Base-by-base conservation (phyloP, 2,329 filamentous ascomycete genomes). In the Capronia epimyces region DNA sequence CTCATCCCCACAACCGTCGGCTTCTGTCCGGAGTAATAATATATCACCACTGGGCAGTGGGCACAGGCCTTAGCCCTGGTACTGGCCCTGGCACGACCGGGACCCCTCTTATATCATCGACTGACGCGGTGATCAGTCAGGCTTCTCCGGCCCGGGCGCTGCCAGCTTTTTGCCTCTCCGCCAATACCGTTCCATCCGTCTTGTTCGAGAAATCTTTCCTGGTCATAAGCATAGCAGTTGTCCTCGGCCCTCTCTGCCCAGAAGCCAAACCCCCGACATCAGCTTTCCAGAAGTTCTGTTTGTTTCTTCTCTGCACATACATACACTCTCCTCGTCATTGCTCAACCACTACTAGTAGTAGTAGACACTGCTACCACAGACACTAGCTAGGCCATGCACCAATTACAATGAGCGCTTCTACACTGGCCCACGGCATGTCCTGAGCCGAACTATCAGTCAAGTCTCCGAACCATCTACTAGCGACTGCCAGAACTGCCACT, bases 361-460 rank as follows among this genome's bases (percentile, higher is more conserved):
- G n/a, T n/a, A 34, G 13, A 34, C 31, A 13, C 31, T 34, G 15
- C 9, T 34, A 34, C 31, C 10, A 15, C 15, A 34, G 9, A 20
- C 18, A 13, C 15, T 37, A 37, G 34, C 15, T 20, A 7, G 34
- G 8, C 15, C 34, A 13, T 18, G 34, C 34, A 13, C 34, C 34
- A 37, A 37, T 37, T 37, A 20, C 20, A 8, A 41, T 40, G 45
- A 31, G 45, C 18, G 36, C 24, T 29, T 16, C 20, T 27, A 12
- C 29, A 22, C 36, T 40, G 45, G 34, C 20, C 36, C 21, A 40
- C 34, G 45, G 34, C 45, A 40, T n/a, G 22, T 25, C 29, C 24
- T 47, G 39, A 47, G 36, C 34, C 45, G 45, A 47, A 40, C 45
- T 47, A 40, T 25, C 36, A 41, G 21, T 37, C 34, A 37, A 18